Base-by-base conservation (phyloP, 169 alveolate genomes). In the Miamiensis avidus region DNA sequence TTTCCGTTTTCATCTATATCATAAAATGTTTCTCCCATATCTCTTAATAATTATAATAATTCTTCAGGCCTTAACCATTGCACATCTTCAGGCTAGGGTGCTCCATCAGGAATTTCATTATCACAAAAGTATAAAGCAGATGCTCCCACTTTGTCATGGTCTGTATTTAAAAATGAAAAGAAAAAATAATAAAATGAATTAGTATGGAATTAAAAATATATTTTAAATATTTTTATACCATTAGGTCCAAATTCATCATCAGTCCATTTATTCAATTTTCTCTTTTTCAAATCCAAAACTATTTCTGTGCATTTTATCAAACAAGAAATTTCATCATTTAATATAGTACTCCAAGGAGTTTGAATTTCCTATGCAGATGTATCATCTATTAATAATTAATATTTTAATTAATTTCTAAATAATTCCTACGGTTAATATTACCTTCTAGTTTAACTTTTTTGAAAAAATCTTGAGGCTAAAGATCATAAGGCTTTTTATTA, bases 41-140 rank as follows among this genome's bases (percentile, higher is more conserved):
- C 87, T 27, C 69, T 28, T 34, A 74, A 73, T n/a, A 76, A 75
- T 33, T 83, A 89, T 1, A 82, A 69, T 30, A 91, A 82, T 34
- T 93, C 95, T 15, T 83, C 92, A 1, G 95, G 95, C n/a, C 90
- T 34, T 31, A 86, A 31, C 96, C 97, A 94, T 31, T 84, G 72
- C 16, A 93, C 78, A 29, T 90, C 82, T n/a, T 90, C 94, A 49
- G 96, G 93, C 0, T 89, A 83, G 25, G 94, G 91, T 69, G 85
- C 89, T 1, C 95, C 95, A 26, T 85, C 78, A 25, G 91, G 86
- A 29, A 94, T 89, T 29, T 92, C 89, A 26, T 76, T 65, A 30
- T 92, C 97, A 75, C 81, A 79, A 74, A 89, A 89, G 75, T 94
- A 94, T 65, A 91, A 33, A 33, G 95, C 4, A 11, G 4, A 11